Base-by-base conservation (phyloP, 306 rosid species). In the Fragaria iinumae region DNA sequence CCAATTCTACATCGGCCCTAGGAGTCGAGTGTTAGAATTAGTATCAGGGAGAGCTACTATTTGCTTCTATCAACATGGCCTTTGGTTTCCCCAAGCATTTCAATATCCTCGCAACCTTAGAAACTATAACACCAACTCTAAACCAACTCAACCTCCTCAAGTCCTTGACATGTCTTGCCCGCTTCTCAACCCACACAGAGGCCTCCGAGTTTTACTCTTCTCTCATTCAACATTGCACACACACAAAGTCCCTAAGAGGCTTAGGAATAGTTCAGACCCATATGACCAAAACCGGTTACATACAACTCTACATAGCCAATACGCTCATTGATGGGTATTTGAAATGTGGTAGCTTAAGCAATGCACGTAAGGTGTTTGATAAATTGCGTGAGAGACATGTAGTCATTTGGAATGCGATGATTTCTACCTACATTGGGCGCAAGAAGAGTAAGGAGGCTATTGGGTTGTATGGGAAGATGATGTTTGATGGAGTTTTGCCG, bases 301-400 rank as follows among this genome's bases (percentile, higher is more conserved):
- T 80, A 44, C 65, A 69, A 77, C 50, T 63, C 18, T 62, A 60
- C 3, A 11, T 82, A 39, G 88, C 86, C 55, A 89, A 86, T 71
- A 89, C 86, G 81, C 89, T 91, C 68, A 76, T 85, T 60, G 86
- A 88, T 75, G 86, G 74, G 14, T 84, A 73, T 56, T 12, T 91
- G 13, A 89, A 91, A 76, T 87, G 92, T 45, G 84, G 85, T 0
- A 75, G 76, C 78, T n/a, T 86, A 5, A 70, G 52, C 13, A 80
- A 86, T 75, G 92, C 92, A 47, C 89, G 91, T 45, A 86, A 76
- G 69, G 1, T 89, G 80, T 89, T 91, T 67, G 92, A 91, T 18
- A 89, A 87, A 76, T 65, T 91, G 81, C 85, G 90, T 72, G 44
- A 73, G 36, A 82, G 86, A 66, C 80, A 83, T 74, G 43, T 89